Evolutionary conservation across 305 asterid species (phyloP), one percentile per base, ranked within the genome.

Genomic region (Solanum hybrid): DNA sequence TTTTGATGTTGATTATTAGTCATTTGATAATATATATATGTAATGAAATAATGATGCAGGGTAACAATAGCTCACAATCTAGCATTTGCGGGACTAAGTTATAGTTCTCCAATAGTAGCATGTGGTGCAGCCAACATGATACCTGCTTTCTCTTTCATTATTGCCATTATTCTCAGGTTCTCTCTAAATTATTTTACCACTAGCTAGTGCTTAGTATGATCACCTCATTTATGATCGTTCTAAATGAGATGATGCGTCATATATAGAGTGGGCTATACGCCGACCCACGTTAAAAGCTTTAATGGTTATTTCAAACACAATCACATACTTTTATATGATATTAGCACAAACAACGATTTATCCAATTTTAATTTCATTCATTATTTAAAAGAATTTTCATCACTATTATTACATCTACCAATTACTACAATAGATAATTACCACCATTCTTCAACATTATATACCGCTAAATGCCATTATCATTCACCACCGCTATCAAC

Each of bases 61-160:
- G 93, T 95, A 84, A 92, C 95, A 5, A 89, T 96, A 80, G 92
- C 95, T 34, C 98, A 96, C 27, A 96, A 96, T 88, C 96, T 96
- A 40, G 95, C 98, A 90, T 96, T 91, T 91, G 89, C 93, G 79
- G 98, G 98, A 12, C 91, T 96, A 56, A 94, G 96, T 90, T 95
- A 94, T 86, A 94, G 98, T 91, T 95, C 98, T 87, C 98, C 98
- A 4, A 94, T 94, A 32, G 94, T 95, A 27, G 96, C 98, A 87
- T 91, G 93, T 89, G 95, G 95, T 89, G 93, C 95, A 95, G 95
- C 95, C 51, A 94, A 94, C 85, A 92, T 92, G 89, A 88, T 94
- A 87, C 98, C 98, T 15, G 95, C 98, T 71, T 60, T 93, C 15
- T 92, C 98, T 69, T 95, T 95, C 90, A 89, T 94, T 92, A 91